Evolutionary conservation across 2,329 filamentous ascomycete species (phyloP), one percentile per base, ranked within the genome.

Genomic region (Dendrostoma leiphaemia): DNA sequence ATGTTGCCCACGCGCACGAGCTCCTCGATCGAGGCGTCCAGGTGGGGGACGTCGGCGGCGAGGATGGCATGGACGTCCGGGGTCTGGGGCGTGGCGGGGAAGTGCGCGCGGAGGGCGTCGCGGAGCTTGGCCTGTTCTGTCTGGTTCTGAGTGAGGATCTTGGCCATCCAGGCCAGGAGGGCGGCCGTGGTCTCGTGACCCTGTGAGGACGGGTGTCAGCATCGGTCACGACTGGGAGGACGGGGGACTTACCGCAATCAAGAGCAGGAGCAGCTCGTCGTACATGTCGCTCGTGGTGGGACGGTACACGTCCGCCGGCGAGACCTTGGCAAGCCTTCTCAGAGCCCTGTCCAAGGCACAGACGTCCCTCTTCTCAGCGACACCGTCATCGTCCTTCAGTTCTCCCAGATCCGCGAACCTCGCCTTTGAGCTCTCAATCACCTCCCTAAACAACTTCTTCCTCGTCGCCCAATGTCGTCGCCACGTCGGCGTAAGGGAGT

Each of bases 11-110:
- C 19, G 19, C 55, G 51, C n/a, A 58, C 24, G 17, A 53, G 48
- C 35, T 58, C 51, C 15, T 58, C 55, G 31, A 58, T 41, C 15
- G 55, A 53, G 21, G 46, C 55, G 34, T 58, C 48, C 7, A 58
- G 51, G 31, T 51, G 55, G 29, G 55, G 51, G 34, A 55, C 49
- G n/a, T 54, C 48, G 24, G 48, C 51, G 4, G 51, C 37, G 1
- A 55, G 35, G 21, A 58, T 55, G 23, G 31, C 52, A 7, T 51
- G 41, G 15, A 37, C 44, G 17, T 28, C 19, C 3, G 56, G 53
- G 7, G 48, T 50, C 43, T 13, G 21, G 3, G 51, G 44, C 8
- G 17, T 4, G 15, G 38, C 12, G 13, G 38, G 26, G 28, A 56
- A 56, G 48, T 48, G 31, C 10, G 38, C 38, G 6, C 49, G 38